These are phyloP conservation scores for Cyclotella choctawhatcheeana DNA, from an alignment of 108 stramenopile genomes.

Conservation along the genomic window DNA sequence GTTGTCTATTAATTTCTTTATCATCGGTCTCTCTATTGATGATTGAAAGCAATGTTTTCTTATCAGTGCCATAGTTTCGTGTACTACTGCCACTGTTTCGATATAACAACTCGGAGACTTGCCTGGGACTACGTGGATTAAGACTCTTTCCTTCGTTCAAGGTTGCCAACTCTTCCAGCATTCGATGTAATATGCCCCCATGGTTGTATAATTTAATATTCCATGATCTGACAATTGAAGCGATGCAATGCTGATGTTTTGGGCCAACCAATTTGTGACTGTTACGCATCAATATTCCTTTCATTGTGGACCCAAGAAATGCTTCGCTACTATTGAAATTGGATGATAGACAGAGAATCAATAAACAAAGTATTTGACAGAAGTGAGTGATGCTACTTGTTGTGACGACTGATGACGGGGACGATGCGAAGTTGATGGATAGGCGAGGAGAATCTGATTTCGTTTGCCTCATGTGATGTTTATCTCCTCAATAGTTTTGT, in stretches of 20 bases:
- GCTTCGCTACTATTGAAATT: too few species aligned
- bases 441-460: too few species aligned
- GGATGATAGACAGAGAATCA: too few species aligned
- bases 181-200: neutral
- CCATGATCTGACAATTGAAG: neutral
- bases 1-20: conserved; percentile 21
- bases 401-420: too few species aligned
- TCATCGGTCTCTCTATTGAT: conserved; percentile 4
- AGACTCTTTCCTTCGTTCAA: conserved; percentile 48
- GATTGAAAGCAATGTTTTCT: conserved; percentile 32
- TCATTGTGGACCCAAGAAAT: too few species aligned
- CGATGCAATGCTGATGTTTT: neutral
- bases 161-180: conserved; percentile 18
- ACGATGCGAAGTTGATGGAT: too few species aligned
- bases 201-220: neutral
- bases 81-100: conserved; percentile 21
- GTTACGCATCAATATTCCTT: too few species aligned
- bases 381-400: too few species aligned
- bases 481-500: too few species aligned
- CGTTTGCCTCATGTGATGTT: too few species aligned
- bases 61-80: conserved; percentile 26
- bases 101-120: conserved; percentile 75
- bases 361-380: too few species aligned
- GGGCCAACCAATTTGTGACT: too few species aligned
- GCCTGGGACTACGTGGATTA: conserved; percentile 76